These are phyloP conservation scores for Dictyostelium gargantuum DNA, from an alignment of 208 protist species.

Conservation along the genomic window DNA sequence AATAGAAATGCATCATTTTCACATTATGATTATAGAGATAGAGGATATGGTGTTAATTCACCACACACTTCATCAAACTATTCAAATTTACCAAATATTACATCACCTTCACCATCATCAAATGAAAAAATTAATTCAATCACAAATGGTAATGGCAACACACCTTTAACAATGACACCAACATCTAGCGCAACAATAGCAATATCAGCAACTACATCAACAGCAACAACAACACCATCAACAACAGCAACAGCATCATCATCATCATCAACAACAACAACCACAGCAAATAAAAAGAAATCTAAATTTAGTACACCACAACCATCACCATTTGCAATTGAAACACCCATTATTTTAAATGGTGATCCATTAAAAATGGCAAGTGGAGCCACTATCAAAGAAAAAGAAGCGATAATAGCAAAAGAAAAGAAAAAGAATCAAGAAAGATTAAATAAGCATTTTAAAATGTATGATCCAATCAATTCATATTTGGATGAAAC, in stretches of 20 bases:
- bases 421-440: background rate
- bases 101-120: background rate
- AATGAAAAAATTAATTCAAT: too few relatives aligned
- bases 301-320: background rate
- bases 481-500: background rate
- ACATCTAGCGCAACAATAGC: too few relatives aligned
- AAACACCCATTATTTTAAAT: background rate
- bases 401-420: background rate
- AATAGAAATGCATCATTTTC: background rate
- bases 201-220: background rate
- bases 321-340: background rate
- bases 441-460: background rate
- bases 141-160: too few relatives aligned
- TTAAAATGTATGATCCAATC: conserved; percentile 25
- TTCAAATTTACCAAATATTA: background rate
- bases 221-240: background rate
- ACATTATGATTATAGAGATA: background rate
- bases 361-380: background rate
- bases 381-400: background rate
- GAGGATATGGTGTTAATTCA: background rate
- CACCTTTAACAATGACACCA: background rate
- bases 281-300: background rate
- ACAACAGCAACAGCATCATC: background rate
- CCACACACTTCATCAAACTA: background rate
- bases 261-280: background rate